Percentiles rank a stretch among this genome's conserved stretches.
Conservation (phyloP, 2,329 filamentous ascomycete genomes). For the Fusarium citri region DNA sequence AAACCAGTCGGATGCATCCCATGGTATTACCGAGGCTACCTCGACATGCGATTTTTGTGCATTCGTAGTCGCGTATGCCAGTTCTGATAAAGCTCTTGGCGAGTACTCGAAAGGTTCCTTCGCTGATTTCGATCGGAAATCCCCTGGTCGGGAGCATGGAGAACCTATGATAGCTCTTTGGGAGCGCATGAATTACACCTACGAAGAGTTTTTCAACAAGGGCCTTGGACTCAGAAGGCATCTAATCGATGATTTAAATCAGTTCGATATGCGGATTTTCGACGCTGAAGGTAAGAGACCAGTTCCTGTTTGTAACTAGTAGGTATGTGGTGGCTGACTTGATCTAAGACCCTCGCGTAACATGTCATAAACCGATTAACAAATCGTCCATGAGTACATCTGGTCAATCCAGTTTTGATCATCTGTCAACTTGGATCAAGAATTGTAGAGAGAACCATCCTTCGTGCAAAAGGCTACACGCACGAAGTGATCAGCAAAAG, state of each 20-base stretch:
- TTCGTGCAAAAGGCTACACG: background rate
- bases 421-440: background rate
- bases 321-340: background rate
- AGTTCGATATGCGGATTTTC: background rate
- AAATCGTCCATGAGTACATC: background rate
- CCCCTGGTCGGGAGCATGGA: background rate
- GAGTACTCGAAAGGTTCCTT: background rate
- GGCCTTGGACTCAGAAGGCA: background rate
- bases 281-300: background rate
- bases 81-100: background rate
- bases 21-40: background rate
- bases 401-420: background rate
- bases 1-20: no score
- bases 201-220: background rate
- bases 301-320: rapidly evolving
- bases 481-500: background rate
- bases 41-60: background rate
- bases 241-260: rapidly evolving
- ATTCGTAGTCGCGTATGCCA: background rate
- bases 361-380: background rate
- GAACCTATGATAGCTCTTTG: background rate
- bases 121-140: background rate
- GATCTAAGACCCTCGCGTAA: background rate
- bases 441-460: background rate
- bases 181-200: background rate